Evolutionary conservation across 2,329 filamentous ascomycete genomes (phyloP), one percentile per base, ranked within the genome.

Genomic region (Colletotrichum karsti): DNA sequence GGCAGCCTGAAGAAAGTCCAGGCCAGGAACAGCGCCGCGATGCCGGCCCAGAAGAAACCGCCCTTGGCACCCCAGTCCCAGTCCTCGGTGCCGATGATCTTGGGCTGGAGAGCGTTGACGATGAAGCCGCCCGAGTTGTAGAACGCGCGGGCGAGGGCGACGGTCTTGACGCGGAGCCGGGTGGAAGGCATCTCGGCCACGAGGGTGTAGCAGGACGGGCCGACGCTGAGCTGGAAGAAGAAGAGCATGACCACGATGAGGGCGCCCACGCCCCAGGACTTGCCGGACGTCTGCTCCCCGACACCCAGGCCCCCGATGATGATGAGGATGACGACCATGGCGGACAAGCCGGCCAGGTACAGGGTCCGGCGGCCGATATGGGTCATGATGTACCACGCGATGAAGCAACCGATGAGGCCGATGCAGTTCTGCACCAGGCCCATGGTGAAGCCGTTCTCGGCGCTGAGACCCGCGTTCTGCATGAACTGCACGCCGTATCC

Each of bases 221-320:
- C 78, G 9, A 77, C 69, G 0, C 76, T 79, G 13, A 79, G 76
- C 15, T 78, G 80, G 72, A 83, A 84, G 3, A 77, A 74, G 54
- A 77, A 79, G 2, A 83, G 77, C 82, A 82, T 86, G 28, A 83
- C 78, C 44, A 85, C 67, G 37, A 80, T 78, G 6, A 85, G 77
- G 1, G 77, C 69, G 1, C 77, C 79, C 13, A 81, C 72, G 3
- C 79, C 79, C 80, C 80, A 83, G 6, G 24, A 0, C 79, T 79
- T 65, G 82, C 80, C 4, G 73, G 78, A 77, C 5, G 73, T 76
- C 22, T 76, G 66, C 63, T 75, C 70, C 10, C 3, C 71, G 57
- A 74, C 77, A 12, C 76, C 75, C 1, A 79, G 75, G 4, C 73
- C 74, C 3, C 79, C 79, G 18, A 80, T 79, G 18, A 73, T 72